A percentile compares a stretch with the other conserved stretches of the same genome.
These are phyloP conservation scores for Xylaria sp. DNA, from an alignment of 495 filamentous ascomycete species.

Conservation along the genomic window DNA sequence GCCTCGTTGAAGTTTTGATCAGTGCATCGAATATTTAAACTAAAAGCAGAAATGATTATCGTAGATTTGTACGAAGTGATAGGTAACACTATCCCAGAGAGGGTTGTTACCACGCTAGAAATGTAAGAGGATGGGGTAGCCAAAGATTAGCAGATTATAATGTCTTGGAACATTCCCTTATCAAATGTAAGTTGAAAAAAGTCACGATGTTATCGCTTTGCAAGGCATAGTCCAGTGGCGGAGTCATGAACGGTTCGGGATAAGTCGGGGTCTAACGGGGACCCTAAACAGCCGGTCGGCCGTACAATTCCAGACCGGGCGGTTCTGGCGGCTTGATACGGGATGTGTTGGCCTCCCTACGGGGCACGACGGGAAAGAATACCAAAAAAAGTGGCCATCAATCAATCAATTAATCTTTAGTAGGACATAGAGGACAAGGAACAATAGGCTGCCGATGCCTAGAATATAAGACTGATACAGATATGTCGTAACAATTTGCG, in stretches of 20 bases:
- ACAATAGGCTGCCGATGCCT: not conserved
- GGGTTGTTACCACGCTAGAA: not conserved
- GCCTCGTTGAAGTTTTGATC: not conserved
- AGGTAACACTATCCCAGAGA: not conserved
- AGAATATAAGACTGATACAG: not conserved
- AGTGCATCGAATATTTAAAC: not conserved
- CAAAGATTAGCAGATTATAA: not conserved
- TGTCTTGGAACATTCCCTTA: not conserved
- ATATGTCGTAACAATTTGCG: not conserved
- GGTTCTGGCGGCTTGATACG: not conserved
- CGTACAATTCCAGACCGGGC: not conserved
- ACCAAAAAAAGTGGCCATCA: not conserved
- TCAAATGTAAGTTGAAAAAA: not conserved
- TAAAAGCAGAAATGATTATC: not conserved
- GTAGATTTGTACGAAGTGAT: not conserved
- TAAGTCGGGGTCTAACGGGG: slow-evolving; percentile 20
- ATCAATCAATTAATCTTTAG: not conserved
- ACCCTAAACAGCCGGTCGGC: slow-evolving; percentile 10
- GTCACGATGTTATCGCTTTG: slow-evolving; percentile 3
- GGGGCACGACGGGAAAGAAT: not conserved
- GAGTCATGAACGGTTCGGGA: slow-evolving; percentile 6
- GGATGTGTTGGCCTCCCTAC: not conserved
- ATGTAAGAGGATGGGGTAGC: not conserved
- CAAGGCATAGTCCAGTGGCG: not conserved
- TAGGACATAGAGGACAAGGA: not conserved